Evolutionary conservation across 345 rosid species (phyloP).

Genomic region (Sonneratia caseolaris): DNA sequence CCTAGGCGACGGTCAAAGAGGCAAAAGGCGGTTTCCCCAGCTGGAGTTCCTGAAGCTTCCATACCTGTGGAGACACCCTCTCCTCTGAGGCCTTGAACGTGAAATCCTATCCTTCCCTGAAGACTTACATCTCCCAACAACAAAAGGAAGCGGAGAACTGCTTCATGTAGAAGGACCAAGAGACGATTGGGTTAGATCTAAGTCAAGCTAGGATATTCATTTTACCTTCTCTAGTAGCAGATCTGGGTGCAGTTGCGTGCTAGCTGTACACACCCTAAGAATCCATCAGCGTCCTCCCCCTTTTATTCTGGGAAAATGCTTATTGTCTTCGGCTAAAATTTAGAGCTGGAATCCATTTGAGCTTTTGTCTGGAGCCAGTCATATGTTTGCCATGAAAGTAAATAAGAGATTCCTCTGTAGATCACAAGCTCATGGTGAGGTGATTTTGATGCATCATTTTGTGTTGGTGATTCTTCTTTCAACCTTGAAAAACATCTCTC

Average conservation of each 20-base stretch:
- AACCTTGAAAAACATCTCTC: too few relatives aligned
- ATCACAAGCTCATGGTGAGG: neutral
- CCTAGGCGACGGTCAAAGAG: constrained; percentile 15
- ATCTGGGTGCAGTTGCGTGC: neutral
- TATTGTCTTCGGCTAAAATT: neutral
- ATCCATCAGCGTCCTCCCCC: neutral
- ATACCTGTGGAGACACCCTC: constrained; percentile 1
- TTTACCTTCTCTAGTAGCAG: neutral
- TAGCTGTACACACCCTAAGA: neutral
- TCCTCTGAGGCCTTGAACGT: constrained; percentile 15
- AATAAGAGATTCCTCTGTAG: neutral
- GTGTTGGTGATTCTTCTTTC: too few relatives aligned
- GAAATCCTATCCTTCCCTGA: constrained; percentile 26
- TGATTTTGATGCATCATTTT: neutral
- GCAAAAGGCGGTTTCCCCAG: constrained; percentile 12
- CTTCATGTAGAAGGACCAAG: constrained; percentile 21
- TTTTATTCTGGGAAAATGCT: neutral
- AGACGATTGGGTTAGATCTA: constrained; percentile 23
- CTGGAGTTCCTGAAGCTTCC: constrained; percentile 1
- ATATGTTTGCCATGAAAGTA: neutral
- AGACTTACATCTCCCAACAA: constrained; percentile 33
- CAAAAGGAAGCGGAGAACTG: constrained; percentile 43
- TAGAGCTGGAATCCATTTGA: neutral
- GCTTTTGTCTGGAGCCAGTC: neutral
- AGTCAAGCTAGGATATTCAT: neutral